These are phyloP conservation scores for Plasmopara viticola DNA, from an alignment of 352 stramenopile species.

Conservation along the genomic window DNA sequence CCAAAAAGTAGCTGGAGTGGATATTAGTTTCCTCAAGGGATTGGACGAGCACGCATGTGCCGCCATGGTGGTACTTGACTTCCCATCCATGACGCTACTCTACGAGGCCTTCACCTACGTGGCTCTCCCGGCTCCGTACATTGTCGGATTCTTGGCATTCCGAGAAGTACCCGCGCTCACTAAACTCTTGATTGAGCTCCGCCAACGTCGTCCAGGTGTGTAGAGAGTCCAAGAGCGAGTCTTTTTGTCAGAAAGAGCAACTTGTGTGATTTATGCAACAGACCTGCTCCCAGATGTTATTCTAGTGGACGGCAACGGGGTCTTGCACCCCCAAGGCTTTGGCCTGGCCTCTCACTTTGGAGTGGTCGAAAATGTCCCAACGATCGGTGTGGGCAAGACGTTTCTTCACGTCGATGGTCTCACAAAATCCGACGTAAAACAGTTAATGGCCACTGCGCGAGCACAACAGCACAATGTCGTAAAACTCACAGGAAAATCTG, in stretches of 20 bases:
- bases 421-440: slow-evolving; percentile 60
- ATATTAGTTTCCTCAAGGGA: slow-evolving; percentile 81
- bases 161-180: slow-evolving; percentile 66
- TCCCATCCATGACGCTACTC: slow-evolving; percentile 47
- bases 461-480: slow-evolving; percentile 27
- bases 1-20: slow-evolving; percentile 56
- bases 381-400: slow-evolving; percentile 87
- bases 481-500: slow-evolving; percentile 50
- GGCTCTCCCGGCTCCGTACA: slow-evolving; percentile 71
- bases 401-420: slow-evolving; percentile 88
- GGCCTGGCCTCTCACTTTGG: slow-evolving; percentile 92
- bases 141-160: slow-evolving; percentile 76
- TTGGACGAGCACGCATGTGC: slow-evolving; percentile 77
- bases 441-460: slow-evolving; percentile 40
- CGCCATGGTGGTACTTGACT: slow-evolving; percentile 74
- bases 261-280: slow-evolving; percentile 7
- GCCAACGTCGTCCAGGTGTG: slow-evolving; percentile 42
- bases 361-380: slow-evolving; percentile 84
- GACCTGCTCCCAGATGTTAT: slow-evolving; percentile 79
- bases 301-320: slow-evolving; percentile 90
- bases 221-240: not conserved
- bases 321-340: slow-evolving; percentile 86
- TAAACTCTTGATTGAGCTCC: slow-evolving; percentile 61
- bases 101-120: slow-evolving; percentile 85
- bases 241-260: too few relatives aligned